Conservation (phyloP, 2,329 filamentous ascomycete species). For the Clarireedia monteithiana region DNA sequence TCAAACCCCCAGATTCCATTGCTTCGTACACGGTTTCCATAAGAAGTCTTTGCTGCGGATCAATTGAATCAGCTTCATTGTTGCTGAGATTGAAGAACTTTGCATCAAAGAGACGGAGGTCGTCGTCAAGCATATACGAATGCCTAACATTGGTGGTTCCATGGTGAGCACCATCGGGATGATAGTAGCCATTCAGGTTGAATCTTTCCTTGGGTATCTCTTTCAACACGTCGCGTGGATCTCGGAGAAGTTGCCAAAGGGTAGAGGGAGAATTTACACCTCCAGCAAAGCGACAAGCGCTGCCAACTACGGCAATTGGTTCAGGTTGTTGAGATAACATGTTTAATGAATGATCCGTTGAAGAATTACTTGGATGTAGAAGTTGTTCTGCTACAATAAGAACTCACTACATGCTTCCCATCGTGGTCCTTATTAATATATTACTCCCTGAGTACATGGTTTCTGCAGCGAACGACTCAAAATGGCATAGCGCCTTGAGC, state of each 20-base stretch:
- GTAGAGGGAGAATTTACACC: conserved; percentile 18
- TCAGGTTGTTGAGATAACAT: neutral
- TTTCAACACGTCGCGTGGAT: conserved; percentile 18
- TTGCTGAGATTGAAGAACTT: neutral
- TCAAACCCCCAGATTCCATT: neutral
- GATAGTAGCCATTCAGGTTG: conserved; percentile 44
- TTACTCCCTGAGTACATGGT: too few relatives aligned
- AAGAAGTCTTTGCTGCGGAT: neutral
- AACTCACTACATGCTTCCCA: too few relatives aligned
- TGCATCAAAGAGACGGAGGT: neutral
- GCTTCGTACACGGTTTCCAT: neutral
- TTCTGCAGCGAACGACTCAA: too few relatives aligned
- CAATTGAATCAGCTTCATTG: neutral
- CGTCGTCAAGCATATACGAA: neutral
- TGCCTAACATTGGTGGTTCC: conserved; percentile 11
- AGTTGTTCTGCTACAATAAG: too few relatives aligned
- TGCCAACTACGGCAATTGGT: conserved; percentile 12
- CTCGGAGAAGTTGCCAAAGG: conserved; percentile 29
- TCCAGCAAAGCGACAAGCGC: conserved; percentile 9
- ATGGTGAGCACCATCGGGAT: conserved; percentile 33
- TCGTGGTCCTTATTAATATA: too few relatives aligned
- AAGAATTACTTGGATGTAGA: too few relatives aligned
- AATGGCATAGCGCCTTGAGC: too few relatives aligned
- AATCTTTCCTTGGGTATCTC: conserved; percentile 31
- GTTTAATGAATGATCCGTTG: too few relatives aligned